Conservation (phyloP, 177 flowering plant genomes). For the Vitis hybrid region DNA sequence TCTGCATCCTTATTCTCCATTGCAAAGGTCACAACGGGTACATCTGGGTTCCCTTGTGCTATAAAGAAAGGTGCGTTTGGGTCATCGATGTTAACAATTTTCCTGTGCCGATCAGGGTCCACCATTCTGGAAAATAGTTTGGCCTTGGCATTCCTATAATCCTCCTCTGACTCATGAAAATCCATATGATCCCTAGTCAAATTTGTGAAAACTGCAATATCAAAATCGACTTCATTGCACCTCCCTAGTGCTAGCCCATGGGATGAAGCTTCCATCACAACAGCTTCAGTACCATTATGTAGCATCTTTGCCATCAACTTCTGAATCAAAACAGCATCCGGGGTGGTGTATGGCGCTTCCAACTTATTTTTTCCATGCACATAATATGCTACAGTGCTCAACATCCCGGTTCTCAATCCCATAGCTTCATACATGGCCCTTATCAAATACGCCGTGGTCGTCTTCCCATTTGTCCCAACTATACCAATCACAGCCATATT, state of each 20-base stretch:
- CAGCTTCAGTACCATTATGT: conserved; percentile 91
- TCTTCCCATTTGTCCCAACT: conserved; percentile 89
- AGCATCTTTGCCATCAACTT: conserved; percentile 93
- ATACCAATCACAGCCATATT: conserved; percentile 90
- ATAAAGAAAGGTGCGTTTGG: conserved; percentile 78
- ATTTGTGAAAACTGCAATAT: conserved; percentile 87
- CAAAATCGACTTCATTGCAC: conserved; percentile 88
- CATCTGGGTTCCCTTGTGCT: conserved; percentile 74
- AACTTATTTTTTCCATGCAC: conserved; percentile 83
- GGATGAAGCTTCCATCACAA: conserved; percentile 90
- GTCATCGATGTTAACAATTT: conserved; percentile 88
- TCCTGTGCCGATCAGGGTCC: conserved; percentile 82
- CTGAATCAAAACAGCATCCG: conserved; percentile 85
- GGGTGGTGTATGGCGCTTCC: conserved; percentile 59
- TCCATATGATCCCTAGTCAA: conserved; percentile 69
- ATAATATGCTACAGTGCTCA: conserved; percentile 70
- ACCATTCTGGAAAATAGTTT: conserved; percentile 82
- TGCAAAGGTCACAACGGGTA: conserved; percentile 90
- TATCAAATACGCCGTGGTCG: conserved; percentile 70
- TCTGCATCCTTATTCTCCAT: conserved; percentile 87
- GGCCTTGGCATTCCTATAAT: conserved; percentile 67
- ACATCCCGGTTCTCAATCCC: conserved; percentile 93
- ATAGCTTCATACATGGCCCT: conserved; percentile 89
- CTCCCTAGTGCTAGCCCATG: conserved; percentile 66
- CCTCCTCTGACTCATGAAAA: conserved; percentile 73